Percentiles rank a stretch among this genome's conserved stretches.
These are phyloP conservation scores for Hypericum perforatum DNA, from an alignment of 345 rosid species.

Conservation along the genomic window DNA sequence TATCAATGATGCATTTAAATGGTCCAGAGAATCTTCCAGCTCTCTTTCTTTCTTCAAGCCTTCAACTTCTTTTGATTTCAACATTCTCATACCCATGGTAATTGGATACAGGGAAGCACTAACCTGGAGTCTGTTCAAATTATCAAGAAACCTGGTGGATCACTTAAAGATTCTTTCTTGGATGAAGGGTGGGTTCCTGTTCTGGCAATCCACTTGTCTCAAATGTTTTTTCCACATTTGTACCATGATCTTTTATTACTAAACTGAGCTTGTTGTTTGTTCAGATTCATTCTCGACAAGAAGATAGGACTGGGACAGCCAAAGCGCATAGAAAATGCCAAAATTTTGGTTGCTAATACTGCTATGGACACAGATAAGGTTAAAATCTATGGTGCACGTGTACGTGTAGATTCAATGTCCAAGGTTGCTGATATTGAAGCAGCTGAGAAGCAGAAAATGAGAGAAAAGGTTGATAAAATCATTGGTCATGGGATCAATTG, in stretches of 20 bases:
- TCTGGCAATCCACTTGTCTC: background rate
- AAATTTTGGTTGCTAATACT: slow-evolving; percentile 93
- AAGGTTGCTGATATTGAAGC: slow-evolving; percentile 95
- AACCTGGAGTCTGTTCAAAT: slow-evolving; percentile 91
- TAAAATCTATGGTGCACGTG: slow-evolving; percentile 97
- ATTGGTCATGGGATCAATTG: slow-evolving; percentile 87
- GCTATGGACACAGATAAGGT: slow-evolving; percentile 99
- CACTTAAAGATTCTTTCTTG: slow-evolving; percentile 82
- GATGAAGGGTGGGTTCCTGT: slow-evolving; percentile 79
- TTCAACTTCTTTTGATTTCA: background rate
- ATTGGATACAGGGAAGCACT: slow-evolving; percentile 70
- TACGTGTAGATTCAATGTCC: slow-evolving; percentile 97
- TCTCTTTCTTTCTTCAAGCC: background rate
- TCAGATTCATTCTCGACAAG: slow-evolving; percentile 97
- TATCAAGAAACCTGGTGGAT: slow-evolving; percentile 97
- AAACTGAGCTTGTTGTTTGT: background rate
- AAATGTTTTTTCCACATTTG: background rate
- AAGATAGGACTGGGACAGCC: slow-evolving; percentile 98
- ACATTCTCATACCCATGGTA: background rate
- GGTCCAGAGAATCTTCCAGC: background rate
- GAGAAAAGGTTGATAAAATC: slow-evolving; percentile 94
- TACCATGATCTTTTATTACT: background rate
- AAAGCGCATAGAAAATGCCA: slow-evolving; percentile 88
- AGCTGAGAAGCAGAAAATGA: slow-evolving; percentile 99
- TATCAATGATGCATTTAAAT: too few species aligned